These are phyloP conservation scores for Leccinum aurantiacum DNA, from an alignment of 768 basidiomycete genomes.

Conservation along the genomic window DNA sequence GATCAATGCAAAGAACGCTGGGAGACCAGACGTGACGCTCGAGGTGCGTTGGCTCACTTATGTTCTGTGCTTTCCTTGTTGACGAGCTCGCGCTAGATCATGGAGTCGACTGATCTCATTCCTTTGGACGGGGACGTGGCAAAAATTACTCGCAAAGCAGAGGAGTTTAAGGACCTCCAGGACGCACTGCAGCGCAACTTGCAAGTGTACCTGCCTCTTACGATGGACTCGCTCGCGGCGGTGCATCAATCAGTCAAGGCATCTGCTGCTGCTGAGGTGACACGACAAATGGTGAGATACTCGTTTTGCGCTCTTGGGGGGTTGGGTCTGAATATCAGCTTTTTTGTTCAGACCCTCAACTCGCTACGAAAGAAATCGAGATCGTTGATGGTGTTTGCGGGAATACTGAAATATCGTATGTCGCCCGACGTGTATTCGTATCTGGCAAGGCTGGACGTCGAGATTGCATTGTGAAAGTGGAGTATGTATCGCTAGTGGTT, in stretches of 20 bases:
- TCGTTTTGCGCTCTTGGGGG: constrained; percentile 7
- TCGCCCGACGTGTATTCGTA: constrained; percentile 89
- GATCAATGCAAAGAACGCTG: constrained; percentile 68
- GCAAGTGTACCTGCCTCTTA: too few species aligned
- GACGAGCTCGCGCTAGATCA: constrained; percentile 48
- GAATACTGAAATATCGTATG: constrained; percentile 86
- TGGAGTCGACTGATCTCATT: constrained; percentile 84
- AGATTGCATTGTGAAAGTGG: constrained; percentile 62
- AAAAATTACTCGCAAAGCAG: constrained; percentile 80
- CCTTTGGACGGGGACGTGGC: constrained; percentile 85
- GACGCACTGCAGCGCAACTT: too few species aligned
- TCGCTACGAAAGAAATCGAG: constrained; percentile 77
- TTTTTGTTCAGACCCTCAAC: constrained; percentile 48
- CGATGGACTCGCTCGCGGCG: too few species aligned
- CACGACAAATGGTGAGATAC: background rate
- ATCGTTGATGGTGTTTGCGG: constrained; percentile 85
- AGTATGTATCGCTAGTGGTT: background rate
- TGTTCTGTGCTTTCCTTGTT: constrained; percentile 1
- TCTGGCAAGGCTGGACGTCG: constrained; percentile 81
- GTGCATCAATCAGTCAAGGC: too few species aligned
- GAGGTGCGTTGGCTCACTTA: constrained; percentile 53
- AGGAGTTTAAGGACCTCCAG: constrained; percentile 72
- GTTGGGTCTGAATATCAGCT: constrained; percentile 10
- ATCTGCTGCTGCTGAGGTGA: too few species aligned
- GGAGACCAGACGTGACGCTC: constrained; percentile 73